These are phyloP conservation scores for Alternaria triticina DNA, from an alignment of 2,329 filamentous ascomycete species.

Conservation along the genomic window DNA sequence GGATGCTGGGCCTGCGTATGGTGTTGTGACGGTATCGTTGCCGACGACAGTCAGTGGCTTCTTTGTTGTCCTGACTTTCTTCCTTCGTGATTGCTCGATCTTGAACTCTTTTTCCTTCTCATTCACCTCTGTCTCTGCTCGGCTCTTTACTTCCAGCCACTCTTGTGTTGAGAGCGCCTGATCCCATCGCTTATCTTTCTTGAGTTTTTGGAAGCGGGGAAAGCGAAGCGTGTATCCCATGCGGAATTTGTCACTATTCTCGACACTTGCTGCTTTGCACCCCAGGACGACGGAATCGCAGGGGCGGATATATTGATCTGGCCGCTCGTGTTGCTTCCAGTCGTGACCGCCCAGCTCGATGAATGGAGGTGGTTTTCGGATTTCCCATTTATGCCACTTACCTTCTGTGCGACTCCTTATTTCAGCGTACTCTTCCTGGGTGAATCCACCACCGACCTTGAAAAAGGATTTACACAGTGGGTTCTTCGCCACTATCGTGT, in stretches of 20 bases:
- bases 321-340: constrained; percentile 77
- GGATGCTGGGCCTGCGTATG: constrained; percentile 64
- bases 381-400: constrained; percentile 89
- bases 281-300: constrained; percentile 85
- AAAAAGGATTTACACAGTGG: constrained; percentile 93
- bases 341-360: constrained; percentile 76
- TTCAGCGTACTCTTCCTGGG: constrained; percentile 80
- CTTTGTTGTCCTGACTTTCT: constrained; percentile 65
- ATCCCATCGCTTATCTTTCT: constrained; percentile 85
- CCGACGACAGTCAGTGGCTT: constrained; percentile 79
- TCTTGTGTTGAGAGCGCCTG: constrained; percentile 78
- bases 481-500: constrained; percentile 63
- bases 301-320: constrained; percentile 93
- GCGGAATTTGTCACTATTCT: constrained; percentile 77
- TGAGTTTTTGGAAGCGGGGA: constrained; percentile 82
- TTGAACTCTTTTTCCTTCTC: constrained; percentile 74
- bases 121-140: constrained; percentile 64
- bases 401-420: constrained; percentile 85
- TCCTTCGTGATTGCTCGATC: constrained; percentile 70
- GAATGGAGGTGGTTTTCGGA: constrained; percentile 75
- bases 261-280: constrained; percentile 85
- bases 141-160: constrained; percentile 73
- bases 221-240: constrained; percentile 82
- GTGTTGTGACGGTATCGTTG: constrained; percentile 55
- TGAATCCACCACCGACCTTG: constrained; percentile 95